Percentiles rank a stretch among this genome's conserved stretches.
Evolutionary conservation across 2,329 filamentous ascomycete genomes (phyloP).

Genomic region (Sporothrix schenckii): DNA sequence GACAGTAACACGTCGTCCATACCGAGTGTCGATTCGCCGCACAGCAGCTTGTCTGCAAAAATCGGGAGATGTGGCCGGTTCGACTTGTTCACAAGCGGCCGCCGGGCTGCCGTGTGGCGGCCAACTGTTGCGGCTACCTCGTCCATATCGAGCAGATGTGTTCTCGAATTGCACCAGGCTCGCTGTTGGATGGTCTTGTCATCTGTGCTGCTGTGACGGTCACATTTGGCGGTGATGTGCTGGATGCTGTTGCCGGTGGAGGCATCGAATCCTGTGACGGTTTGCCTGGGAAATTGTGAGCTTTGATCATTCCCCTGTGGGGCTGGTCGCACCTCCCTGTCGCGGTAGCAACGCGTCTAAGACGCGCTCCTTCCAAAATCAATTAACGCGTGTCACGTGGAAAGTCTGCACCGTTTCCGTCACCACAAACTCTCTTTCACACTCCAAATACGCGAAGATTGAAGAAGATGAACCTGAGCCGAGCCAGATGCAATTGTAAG

Average conservation of each 20-base stretch:
- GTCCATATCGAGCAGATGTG: conserved; percentile 24
- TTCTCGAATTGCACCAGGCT: background rate
- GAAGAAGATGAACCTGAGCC: background rate
- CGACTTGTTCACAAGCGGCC: background rate
- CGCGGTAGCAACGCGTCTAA: conserved; percentile 34
- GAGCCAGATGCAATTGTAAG: background rate
- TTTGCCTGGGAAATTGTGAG: conserved; percentile 29
- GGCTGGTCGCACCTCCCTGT: conserved; percentile 31
- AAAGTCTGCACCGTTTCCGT: too few species aligned
- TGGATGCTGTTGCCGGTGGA: background rate
- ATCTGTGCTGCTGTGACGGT: background rate
- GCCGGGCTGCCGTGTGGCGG: background rate
- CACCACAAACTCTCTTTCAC: too few species aligned
- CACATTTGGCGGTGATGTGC: background rate
- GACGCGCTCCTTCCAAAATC: conserved; percentile 32
- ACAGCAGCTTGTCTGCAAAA: conserved; percentile 29
- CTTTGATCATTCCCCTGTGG: conserved; percentile 29
- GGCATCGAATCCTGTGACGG: background rate
- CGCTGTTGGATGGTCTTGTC: background rate
- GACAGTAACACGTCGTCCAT: conserved; percentile 56
- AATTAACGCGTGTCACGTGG: conserved; percentile 37
- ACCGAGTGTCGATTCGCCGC: conserved; percentile 45
- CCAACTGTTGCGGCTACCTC: conserved; percentile 1
- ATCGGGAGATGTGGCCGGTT: conserved; percentile 28
- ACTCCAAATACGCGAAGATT: background rate